phyloP scores from a whole-genome alignment of 2,329 filamentous ascomycete genomes.

The Hypomyces perniciosus region DNA sequence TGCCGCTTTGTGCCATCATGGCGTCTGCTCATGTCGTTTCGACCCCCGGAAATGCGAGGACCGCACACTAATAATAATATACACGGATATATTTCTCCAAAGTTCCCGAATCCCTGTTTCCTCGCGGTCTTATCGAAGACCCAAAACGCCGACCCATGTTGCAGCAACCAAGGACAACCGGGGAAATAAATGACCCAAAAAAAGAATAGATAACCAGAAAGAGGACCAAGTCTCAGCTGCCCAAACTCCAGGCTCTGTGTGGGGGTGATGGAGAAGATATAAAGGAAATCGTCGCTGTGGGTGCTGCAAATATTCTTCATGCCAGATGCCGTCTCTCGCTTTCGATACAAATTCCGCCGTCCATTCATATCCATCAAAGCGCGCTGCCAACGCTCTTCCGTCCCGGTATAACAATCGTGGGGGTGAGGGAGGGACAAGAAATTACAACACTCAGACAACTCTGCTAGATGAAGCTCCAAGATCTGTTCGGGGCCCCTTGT shows the following conservation, averaged over 20 bases:
- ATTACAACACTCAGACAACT: conserved; percentile 2
- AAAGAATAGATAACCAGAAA: conserved; percentile 6
- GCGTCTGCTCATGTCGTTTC: not conserved
- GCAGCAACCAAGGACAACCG: conserved; percentile 3
- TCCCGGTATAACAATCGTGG: conserved; percentile 3
- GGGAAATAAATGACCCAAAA: conserved; percentile 5
- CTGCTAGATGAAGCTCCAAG: conserved; percentile 29
- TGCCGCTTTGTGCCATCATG: conserved; percentile 6
- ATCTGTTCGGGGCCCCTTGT: conserved; percentile 21
- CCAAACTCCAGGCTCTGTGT: conserved; percentile 15
- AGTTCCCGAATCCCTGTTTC: not conserved
- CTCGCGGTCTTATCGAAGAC: not conserved
- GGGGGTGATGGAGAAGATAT: conserved; percentile 3
- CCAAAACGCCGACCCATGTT: conserved; percentile 13
- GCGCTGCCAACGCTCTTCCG: not conserved
- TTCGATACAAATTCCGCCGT: conserved; percentile 3
- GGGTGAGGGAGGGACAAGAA: conserved; percentile 7
- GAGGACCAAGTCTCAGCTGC: conserved; percentile 6
- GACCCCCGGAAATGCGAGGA: conserved; percentile 2
- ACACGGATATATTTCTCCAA: conserved; percentile 11
- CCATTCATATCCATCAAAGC: conserved; percentile 5
- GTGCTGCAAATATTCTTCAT: conserved; percentile 3
- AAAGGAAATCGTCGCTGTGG: conserved; percentile 9
- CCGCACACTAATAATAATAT: conserved; percentile 9
- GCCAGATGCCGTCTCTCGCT: conserved; percentile 5